These are phyloP conservation scores for Zygoascus tannicola DNA, from an alignment of 805 yeast species.

Conservation along the genomic window DNA sequence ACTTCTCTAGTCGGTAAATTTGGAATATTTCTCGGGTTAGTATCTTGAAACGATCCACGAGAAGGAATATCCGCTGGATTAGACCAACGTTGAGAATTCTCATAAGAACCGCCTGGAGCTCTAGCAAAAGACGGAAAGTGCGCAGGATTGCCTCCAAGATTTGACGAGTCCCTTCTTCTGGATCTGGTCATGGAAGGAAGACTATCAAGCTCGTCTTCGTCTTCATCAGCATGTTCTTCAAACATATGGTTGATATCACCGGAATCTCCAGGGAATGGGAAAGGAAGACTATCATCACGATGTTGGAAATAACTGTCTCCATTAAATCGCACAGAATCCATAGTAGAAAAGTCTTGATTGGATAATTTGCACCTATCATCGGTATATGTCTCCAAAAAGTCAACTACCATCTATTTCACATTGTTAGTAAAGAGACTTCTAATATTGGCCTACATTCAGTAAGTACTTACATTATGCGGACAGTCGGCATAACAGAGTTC, in stretches of 20 bases:
- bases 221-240: constrained; percentile 5
- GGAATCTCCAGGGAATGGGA: constrained; percentile 5
- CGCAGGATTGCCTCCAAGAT: background rate
- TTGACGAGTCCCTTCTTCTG: too few species aligned
- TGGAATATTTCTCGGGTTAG: too few species aligned
- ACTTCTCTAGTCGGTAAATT: too few species aligned
- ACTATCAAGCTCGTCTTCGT: too few species aligned
- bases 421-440: background rate
- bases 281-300: constrained; percentile 13
- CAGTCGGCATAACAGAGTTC: constrained; percentile 6
- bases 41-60: too few species aligned
- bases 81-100: too few species aligned
- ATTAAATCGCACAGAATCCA: constrained; percentile 14
- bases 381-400: constrained; percentile 5
- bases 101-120: too few species aligned
- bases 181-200: too few species aligned
- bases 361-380: constrained; percentile 7
- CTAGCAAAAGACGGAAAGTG: too few species aligned
- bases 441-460: too few species aligned
- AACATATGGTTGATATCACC: constrained; percentile 1
- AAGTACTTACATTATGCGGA: constrained; percentile 6
- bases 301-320: constrained; percentile 16
- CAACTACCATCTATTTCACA: constrained; percentile 2
- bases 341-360: background rate
- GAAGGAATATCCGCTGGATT: too few species aligned